phyloP scores from a whole-genome alignment of 202 grass and related monocot genomes.

The Panicum virgatum region DNA sequence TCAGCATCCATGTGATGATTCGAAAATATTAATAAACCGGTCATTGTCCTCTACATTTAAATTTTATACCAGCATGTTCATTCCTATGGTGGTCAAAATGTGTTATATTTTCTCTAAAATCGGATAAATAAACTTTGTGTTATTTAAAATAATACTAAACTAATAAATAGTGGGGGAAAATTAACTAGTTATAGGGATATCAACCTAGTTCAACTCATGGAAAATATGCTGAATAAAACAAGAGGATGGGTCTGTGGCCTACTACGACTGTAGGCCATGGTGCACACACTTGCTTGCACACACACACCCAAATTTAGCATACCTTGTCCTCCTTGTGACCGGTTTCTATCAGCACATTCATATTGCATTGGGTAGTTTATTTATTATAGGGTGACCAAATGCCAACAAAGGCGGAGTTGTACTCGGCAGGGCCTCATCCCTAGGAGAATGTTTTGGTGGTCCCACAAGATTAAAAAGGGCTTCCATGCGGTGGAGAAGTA shows the following conservation, averaged over 20 bases:
- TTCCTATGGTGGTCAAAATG: neutral
- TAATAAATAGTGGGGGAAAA: neutral
- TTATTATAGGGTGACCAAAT: slow-evolving; percentile 37
- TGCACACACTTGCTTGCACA: slow-evolving; percentile 32
- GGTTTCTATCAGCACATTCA: slow-evolving; percentile 29
- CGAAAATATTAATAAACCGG: neutral
- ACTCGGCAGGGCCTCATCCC: slow-evolving; percentile 24
- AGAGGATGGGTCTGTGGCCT: slow-evolving; percentile 21
- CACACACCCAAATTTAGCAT: slow-evolving; percentile 37
- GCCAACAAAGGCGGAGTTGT: slow-evolving; percentile 16
- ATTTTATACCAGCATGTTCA: neutral
- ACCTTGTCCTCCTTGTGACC: slow-evolving; percentile 41
- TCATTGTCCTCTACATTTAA: neutral
- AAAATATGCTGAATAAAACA: neutral
- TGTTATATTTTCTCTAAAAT: neutral
- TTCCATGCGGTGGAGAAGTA: neutral
- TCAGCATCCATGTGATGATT: neutral
- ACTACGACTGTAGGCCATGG: slow-evolving; percentile 36
- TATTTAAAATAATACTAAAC: neutral
- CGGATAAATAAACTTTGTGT: neutral
- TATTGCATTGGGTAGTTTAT: slow-evolving; percentile 12
- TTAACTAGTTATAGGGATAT: neutral
- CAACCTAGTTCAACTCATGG: neutral
- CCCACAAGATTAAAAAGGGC: slow-evolving; percentile 22
- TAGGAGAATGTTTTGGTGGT: slow-evolving; percentile 65